Percentiles rank a stretch among this genome's conserved stretches.
phyloP scores from a whole-genome alignment of 75 land plant genomes.

The Cryptomeria japonica region DNA sequence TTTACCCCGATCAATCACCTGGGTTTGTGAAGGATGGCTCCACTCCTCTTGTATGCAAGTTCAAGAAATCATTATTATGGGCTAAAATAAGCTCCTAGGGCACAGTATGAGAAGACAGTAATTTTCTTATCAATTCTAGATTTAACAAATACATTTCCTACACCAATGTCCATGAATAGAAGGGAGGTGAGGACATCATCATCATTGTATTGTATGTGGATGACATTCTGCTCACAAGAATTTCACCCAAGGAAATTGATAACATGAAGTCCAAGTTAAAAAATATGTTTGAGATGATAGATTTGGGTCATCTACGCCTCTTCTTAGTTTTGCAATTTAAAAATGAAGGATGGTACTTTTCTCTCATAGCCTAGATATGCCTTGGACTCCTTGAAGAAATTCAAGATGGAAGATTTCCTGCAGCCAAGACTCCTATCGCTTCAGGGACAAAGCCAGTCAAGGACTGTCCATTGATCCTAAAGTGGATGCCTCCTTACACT shows the following conservation, averaged over 20 bases:
- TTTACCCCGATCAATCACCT: slow-evolving; percentile 8
- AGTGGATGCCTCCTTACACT: slow-evolving; percentile 10
- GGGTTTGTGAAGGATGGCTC: neutral
- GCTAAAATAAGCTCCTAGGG: slow-evolving; percentile 15
- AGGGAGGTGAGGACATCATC: slow-evolving; percentile 4
- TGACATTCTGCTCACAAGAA: slow-evolving; percentile 23
- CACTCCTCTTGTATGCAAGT: slow-evolving; percentile 7
- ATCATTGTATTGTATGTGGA: slow-evolving; percentile 21
- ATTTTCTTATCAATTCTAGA: neutral
- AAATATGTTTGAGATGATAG: neutral
- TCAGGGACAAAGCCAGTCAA: slow-evolving; percentile 1
- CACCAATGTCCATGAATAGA: slow-evolving; percentile 4
- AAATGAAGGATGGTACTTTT: slow-evolving; percentile 8
- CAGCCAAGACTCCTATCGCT: slow-evolving; percentile 12
- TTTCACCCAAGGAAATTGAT: slow-evolving; percentile 11
- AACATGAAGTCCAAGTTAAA: neutral
- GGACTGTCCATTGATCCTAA: neutral
- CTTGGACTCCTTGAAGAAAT: slow-evolving; percentile 7
- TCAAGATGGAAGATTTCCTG: slow-evolving; percentile 2
- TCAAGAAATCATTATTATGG: slow-evolving; percentile 21
- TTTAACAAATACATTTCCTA: neutral
- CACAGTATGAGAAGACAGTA: slow-evolving; percentile 8
- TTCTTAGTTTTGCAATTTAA: neutral
- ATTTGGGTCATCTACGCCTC: neutral
- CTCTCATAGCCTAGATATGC: slow-evolving; percentile 21